These are phyloP conservation scores for Nemania serpens DNA, from an alignment of 2,329 filamentous ascomycete genomes.

Conservation along the genomic window DNA sequence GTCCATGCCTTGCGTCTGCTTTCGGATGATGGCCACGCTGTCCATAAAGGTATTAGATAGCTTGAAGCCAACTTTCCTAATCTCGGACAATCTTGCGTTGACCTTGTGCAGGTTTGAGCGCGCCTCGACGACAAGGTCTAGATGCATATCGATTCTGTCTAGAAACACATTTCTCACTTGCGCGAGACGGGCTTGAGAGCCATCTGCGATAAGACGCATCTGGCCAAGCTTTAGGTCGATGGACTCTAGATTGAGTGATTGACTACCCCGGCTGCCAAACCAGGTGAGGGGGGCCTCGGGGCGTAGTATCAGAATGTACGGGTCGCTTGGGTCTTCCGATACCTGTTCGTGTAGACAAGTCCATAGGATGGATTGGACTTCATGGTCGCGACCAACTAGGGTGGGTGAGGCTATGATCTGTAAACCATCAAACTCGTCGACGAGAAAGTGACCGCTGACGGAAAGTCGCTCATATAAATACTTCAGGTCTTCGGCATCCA, in stretches of 20 bases:
- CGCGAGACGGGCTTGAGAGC: constrained; percentile 76
- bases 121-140: constrained; percentile 89
- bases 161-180: constrained; percentile 80
- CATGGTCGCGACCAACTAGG: constrained; percentile 73
- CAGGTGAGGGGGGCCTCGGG: constrained; percentile 80
- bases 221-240: constrained; percentile 87
- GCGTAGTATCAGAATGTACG: constrained; percentile 83
- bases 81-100: constrained; percentile 87
- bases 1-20: constrained; percentile 80
- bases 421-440: constrained; percentile 78
- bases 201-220: constrained; percentile 84
- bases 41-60: constrained; percentile 99
- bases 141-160: constrained; percentile 77
- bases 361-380: constrained; percentile 84
- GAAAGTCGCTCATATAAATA: constrained; percentile 82
- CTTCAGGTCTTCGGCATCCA: constrained; percentile 68
- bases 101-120: constrained; percentile 92
- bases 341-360: constrained; percentile 62
- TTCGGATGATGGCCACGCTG: constrained; percentile 89
- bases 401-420: constrained; percentile 85
- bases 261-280: constrained; percentile 76
- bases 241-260: constrained; percentile 75
- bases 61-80: constrained; percentile 94
- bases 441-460: constrained; percentile 83
- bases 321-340: constrained; percentile 75